Conservation (phyloP, 2,329 filamentous ascomycete species). For the Sclerotinia sclerotiorum region DNA sequence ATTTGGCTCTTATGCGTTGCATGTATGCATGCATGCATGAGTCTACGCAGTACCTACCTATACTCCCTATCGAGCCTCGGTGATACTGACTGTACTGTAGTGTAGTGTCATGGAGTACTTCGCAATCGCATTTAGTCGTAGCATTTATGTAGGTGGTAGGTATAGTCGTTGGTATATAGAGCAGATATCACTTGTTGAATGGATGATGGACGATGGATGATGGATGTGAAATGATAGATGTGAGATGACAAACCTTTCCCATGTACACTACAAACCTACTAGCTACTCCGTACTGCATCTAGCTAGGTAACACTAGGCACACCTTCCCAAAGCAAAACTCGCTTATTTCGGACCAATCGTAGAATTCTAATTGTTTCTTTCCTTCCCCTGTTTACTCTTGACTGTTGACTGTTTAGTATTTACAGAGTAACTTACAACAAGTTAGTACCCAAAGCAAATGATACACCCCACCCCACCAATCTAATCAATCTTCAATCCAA, state of each 20-base stretch:
- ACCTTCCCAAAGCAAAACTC: neutral
- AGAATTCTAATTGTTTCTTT: neutral
- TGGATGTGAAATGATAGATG: too few relatives aligned
- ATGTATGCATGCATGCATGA: neutral
- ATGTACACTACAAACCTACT: too few relatives aligned
- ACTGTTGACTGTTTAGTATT: neutral
- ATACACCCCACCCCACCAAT: neutral
- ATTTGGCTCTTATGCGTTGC: conserved; percentile 1
- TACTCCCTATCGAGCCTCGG: neutral
- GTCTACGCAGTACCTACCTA: too few relatives aligned
- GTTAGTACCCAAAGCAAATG: neutral
- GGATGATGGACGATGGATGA: neutral
- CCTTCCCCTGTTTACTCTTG: neutral
- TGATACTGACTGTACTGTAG: neutral
- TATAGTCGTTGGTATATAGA: neutral
- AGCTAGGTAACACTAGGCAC: neutral
- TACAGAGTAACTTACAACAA: neutral
- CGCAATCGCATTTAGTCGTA: neutral
- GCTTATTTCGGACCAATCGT: conserved; percentile 8
- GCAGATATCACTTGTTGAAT: neutral
- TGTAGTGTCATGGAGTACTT: neutral
- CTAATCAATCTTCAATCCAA: conserved; percentile 2
- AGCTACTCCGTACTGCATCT: too few relatives aligned
- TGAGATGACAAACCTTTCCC: too few relatives aligned
- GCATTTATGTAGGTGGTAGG: neutral